Conservation (phyloP, 106 monocot species). For the Gastrodia elata region DNA sequence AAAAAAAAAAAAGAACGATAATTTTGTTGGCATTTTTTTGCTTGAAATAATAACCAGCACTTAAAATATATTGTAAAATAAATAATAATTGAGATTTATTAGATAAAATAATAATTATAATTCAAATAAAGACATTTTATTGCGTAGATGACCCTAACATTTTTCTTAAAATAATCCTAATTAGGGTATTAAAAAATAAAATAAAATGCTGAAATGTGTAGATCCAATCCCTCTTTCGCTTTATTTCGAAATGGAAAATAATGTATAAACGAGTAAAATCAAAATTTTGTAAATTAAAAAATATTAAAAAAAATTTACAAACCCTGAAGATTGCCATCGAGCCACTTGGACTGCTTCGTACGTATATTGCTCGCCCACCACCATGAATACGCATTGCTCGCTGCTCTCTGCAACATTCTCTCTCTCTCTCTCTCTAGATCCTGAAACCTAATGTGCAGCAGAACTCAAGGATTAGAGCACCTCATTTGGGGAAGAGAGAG, state of each 20-base stretch:
- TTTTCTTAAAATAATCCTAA: not conserved
- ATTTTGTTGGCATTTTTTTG: too few species aligned
- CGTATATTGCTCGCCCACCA: conserved; percentile 96
- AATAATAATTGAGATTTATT: too few species aligned
- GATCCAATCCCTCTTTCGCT: not conserved
- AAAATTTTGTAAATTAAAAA: too few species aligned
- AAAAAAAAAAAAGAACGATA: too few species aligned
- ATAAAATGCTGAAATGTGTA: not conserved
- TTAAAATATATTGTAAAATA: too few species aligned
- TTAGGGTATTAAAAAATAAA: not conserved
- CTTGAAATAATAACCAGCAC: too few species aligned
- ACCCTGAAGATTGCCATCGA: conserved; percentile 78
- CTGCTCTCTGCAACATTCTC: conserved; percentile 75
- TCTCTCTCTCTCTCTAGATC: not conserved
- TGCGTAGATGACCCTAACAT: too few species aligned
- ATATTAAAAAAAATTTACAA: not conserved
- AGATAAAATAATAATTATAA: too few species aligned
- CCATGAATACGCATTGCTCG: conserved; percentile 95
- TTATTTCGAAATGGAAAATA: not conserved
- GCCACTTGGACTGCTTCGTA: conserved; percentile 93
- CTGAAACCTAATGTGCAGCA: not conserved
- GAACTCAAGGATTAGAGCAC: not conserved
- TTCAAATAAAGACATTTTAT: not conserved
- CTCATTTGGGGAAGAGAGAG: not conserved
- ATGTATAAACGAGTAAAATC: too few species aligned